These are phyloP conservation scores for Fusarium sororula DNA, from an alignment of 2,329 filamentous ascomycete genomes.

Conservation along the genomic window DNA sequence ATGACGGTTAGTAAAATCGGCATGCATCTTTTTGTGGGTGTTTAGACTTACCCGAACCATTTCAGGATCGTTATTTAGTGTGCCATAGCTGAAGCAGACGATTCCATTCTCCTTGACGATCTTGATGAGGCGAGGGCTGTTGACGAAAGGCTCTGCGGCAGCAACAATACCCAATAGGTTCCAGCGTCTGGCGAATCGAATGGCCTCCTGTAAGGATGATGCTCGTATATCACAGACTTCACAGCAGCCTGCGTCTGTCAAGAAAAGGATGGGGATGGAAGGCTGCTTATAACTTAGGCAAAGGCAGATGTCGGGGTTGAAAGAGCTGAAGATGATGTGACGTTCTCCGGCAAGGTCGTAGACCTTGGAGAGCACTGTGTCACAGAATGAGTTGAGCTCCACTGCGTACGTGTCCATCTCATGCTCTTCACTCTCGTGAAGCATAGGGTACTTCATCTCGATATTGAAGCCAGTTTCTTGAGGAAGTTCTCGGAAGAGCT, in stretches of 20 bases:
- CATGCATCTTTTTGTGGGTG: neutral
- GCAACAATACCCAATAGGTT: constrained; percentile 92
- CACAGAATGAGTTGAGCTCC: constrained; percentile 95
- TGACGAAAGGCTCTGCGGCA: constrained; percentile 86
- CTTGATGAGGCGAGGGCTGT: constrained; percentile 86
- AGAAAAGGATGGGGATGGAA: constrained; percentile 92
- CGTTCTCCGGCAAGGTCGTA: constrained; percentile 84
- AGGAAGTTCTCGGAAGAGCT: constrained; percentile 87
- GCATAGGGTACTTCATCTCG: constrained; percentile 99
- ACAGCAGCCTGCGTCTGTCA: constrained; percentile 86
- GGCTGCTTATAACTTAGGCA: constrained; percentile 97
- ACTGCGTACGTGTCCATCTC: constrained; percentile 97
- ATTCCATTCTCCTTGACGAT: constrained; percentile 95
- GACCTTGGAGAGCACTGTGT: constrained; percentile 88
- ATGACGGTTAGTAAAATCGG: constrained; percentile 13
- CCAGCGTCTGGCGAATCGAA: constrained; percentile 94
- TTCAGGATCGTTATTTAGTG: constrained; percentile 84
- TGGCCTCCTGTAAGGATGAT: constrained; percentile 91
- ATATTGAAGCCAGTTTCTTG: constrained; percentile 94
- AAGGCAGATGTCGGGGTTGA: constrained; percentile 96
- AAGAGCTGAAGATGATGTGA: constrained; percentile 97
- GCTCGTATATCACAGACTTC: constrained; percentile 89
- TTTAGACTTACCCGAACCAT: constrained; percentile 78
- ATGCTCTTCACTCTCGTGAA: constrained; percentile 92
- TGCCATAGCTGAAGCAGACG: constrained; percentile 95